These are phyloP conservation scores for Aquilaria sinensis DNA, from an alignment of 345 rosid species.

Conservation along the genomic window DNA sequence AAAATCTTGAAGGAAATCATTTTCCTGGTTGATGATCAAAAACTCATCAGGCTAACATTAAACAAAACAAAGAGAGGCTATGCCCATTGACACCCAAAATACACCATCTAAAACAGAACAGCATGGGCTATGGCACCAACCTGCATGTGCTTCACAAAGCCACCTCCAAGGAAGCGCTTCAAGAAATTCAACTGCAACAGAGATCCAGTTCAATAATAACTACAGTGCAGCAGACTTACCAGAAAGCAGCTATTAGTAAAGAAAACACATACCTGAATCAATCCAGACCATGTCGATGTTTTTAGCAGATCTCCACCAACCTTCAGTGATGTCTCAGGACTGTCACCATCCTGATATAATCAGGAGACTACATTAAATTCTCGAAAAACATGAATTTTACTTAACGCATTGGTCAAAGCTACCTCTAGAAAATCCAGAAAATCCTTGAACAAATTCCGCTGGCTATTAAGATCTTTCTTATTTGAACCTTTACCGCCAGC, in stretches of 20 bases:
- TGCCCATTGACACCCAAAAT: too few relatives aligned
- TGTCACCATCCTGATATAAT: conserved; percentile 45
- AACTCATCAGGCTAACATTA: not conserved
- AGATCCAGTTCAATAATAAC: not conserved
- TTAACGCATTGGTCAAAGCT: not conserved
- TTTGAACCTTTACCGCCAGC: conserved; percentile 87
- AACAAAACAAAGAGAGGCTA: not conserved
- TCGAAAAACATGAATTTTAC: not conserved
- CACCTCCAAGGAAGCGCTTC: conserved; percentile 86
- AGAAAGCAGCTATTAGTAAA: conserved; percentile 1
- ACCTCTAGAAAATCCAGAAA: conserved; percentile 71
- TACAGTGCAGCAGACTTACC: not conserved
- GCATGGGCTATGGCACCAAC: conserved; percentile 31
- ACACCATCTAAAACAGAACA: not conserved
- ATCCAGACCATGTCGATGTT: conserved; percentile 65
- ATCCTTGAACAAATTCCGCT: conserved; percentile 72
- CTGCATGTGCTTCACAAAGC: conserved; percentile 94
- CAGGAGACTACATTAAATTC: not conserved
- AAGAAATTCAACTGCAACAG: conserved; percentile 64
- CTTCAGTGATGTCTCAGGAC: conserved; percentile 61
- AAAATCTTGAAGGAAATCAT: conserved; percentile 76
- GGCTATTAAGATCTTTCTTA: conserved; percentile 79
- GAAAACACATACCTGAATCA: conserved; percentile 48
- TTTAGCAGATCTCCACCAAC: conserved; percentile 64
- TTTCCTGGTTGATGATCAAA: conserved; percentile 47